These are phyloP conservation scores for Lodderomyces jiufengensis DNA, from an alignment of 1,139 yeast genomes.

Conservation along the genomic window DNA sequence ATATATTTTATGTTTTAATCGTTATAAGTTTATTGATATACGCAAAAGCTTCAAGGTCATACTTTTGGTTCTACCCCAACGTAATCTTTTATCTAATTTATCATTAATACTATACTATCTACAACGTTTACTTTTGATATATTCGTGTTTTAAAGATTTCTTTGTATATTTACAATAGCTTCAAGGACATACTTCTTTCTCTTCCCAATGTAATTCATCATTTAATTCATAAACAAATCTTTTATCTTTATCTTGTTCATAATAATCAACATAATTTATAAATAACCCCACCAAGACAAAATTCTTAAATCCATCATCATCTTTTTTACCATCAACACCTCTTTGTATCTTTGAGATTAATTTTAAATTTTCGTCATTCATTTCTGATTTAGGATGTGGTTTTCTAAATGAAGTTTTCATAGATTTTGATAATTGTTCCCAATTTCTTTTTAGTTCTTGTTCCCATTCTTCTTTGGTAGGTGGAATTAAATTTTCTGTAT, in stretches of 20 bases:
- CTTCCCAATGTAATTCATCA: conserved; percentile 64
- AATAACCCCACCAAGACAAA: conserved; percentile 69
- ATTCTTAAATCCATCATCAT: conserved; percentile 62
- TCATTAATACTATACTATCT: too few relatives aligned
- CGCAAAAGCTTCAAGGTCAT: too few relatives aligned
- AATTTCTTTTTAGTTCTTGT: conserved; percentile 56
- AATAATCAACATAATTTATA: conserved; percentile 69
- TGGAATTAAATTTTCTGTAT: conserved; percentile 21
- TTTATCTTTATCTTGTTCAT: conserved; percentile 56
- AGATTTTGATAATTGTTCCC: conserved; percentile 56
- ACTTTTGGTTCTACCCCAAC: too few relatives aligned
- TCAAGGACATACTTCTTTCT: conserved; percentile 74
- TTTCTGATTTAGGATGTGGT: conserved; percentile 62
- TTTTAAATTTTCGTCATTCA: conserved; percentile 56
- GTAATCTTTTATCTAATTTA: too few relatives aligned
- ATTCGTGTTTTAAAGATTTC: too few relatives aligned
- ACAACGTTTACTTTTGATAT: too few relatives aligned
- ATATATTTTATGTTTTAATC: too few relatives aligned
- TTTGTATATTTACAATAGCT: background rate
- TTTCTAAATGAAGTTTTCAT: conserved; percentile 65
- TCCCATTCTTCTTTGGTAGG: conserved; percentile 67
- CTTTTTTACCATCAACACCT: conserved; percentile 82
- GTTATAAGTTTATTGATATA: too few relatives aligned
- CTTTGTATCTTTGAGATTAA: conserved; percentile 67
- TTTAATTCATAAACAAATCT: conserved; percentile 54